Evolutionary conservation across 2,329 filamentous ascomycete species (phyloP).

Genomic region (Fusarium tjaetaba): DNA sequence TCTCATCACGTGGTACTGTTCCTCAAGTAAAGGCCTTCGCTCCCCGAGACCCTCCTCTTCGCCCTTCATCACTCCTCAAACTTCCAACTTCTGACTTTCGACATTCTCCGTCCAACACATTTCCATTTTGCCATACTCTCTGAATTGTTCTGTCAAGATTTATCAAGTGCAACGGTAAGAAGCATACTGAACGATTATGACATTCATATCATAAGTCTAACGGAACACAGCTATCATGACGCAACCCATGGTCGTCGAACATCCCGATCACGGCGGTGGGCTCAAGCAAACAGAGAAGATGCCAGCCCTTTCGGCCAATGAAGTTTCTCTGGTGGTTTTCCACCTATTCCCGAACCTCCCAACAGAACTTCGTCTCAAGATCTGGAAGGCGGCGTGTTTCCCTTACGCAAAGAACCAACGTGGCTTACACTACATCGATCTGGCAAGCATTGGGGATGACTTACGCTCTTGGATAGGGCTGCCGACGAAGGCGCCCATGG

Average conservation of each 20-base stretch:
- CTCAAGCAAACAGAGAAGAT: background rate
- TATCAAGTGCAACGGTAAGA: background rate
- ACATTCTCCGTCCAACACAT: background rate
- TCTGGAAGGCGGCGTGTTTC: constrained; percentile 1
- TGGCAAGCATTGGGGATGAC: background rate
- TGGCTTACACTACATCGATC: background rate
- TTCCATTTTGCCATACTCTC: rapidly evolving
- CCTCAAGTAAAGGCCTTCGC: background rate
- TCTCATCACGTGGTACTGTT: background rate
- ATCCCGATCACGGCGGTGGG: rapidly evolving
- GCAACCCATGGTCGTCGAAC: background rate
- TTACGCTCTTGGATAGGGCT: rapidly evolving
- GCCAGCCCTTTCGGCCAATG: background rate
- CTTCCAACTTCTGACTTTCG: background rate
- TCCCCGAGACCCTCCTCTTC: too few relatives aligned
- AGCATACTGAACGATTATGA: too few relatives aligned
- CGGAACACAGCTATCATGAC: background rate
- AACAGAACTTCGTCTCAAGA: background rate
- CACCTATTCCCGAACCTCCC: background rate
- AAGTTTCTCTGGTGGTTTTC: rapidly evolving
- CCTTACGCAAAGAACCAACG: background rate
- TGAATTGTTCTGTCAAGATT: too few relatives aligned
- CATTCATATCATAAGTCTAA: background rate
- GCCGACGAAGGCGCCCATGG: too few relatives aligned
- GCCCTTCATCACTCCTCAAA: background rate